phyloP scores from a whole-genome alignment of 345 rosid species.

The rapeseed (Brassica napus) region DNA sequence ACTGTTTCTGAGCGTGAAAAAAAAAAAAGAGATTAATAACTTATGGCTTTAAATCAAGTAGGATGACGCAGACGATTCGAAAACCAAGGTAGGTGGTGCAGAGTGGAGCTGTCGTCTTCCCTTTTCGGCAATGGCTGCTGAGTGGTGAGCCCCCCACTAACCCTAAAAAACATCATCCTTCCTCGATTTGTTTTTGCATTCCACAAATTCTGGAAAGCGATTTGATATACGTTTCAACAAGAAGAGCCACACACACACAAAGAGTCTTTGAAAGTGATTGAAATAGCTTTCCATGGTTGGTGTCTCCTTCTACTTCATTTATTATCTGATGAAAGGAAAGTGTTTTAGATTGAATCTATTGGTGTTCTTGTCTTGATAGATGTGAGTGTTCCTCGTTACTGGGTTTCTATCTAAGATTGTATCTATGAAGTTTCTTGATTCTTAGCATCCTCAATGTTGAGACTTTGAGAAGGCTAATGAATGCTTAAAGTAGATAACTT shows the following conservation, averaged over 20 bases:
- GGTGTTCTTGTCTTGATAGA: neutral
- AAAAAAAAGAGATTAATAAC: neutral
- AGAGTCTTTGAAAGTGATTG: neutral
- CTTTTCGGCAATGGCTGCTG: constrained; percentile 20
- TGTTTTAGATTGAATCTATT: constrained; percentile 7
- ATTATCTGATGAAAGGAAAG: neutral
- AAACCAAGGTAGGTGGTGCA: constrained; percentile 31
- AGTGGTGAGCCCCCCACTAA: constrained; percentile 19
- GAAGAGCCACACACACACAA: constrained; percentile 18
- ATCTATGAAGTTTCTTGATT: neutral
- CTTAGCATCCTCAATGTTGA: neutral
- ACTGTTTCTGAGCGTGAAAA: neutral
- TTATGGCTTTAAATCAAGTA: constrained; percentile 28
- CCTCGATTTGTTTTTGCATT: neutral
- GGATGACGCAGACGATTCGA: constrained; percentile 27
- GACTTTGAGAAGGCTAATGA: neutral
- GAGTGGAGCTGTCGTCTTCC: neutral
- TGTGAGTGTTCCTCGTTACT: neutral
- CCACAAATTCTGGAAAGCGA: neutral
- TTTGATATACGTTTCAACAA: constrained; percentile 1
- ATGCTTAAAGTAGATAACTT: neutral
- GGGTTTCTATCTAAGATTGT: neutral
- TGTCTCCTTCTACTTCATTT: no score
- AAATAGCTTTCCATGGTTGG: constrained; percentile 31
- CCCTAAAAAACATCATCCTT: constrained; percentile 17